Evolutionary conservation across 2,329 filamentous ascomycete genomes (phyloP).

Genomic region (Hypoxylon sp.): DNA sequence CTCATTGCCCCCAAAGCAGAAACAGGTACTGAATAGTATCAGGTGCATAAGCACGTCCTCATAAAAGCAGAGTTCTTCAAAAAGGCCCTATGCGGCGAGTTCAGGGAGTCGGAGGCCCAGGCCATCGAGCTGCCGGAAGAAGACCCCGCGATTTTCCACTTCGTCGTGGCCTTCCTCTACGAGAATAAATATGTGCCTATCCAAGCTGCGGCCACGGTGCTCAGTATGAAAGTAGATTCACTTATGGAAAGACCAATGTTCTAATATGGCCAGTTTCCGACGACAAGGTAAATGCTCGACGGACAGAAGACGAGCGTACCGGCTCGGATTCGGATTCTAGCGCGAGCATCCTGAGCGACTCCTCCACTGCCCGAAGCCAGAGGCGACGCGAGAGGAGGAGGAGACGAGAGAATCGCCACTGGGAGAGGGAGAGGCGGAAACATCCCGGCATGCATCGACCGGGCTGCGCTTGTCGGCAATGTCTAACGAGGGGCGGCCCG

Average conservation of each 20-base stretch:
- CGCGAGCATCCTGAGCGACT: slow-evolving; percentile 51
- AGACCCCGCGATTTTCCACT: slow-evolving; percentile 64
- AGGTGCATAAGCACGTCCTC: slow-evolving; percentile 63
- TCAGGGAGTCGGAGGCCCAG: slow-evolving; percentile 60
- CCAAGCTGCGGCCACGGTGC: slow-evolving; percentile 56
- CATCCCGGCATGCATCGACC: slow-evolving; percentile 60
- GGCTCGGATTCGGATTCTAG: slow-evolving; percentile 51
- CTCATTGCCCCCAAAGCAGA: slow-evolving; percentile 44
- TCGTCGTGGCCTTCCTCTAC: slow-evolving; percentile 64
- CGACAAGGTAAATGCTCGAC: slow-evolving; percentile 59
- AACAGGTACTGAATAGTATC: slow-evolving; percentile 10
- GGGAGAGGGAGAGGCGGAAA: slow-evolving; percentile 58
- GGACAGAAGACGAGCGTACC: slow-evolving; percentile 53
- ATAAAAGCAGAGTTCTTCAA: slow-evolving; percentile 62
- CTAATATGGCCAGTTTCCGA: slow-evolving; percentile 11
- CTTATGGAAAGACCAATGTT: not conserved
- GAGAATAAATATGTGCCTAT: slow-evolving; percentile 62
- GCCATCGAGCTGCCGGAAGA: slow-evolving; percentile 64
- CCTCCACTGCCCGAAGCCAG: slow-evolving; percentile 53
- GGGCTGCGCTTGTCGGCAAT: slow-evolving; percentile 59
- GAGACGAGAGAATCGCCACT: slow-evolving; percentile 53
- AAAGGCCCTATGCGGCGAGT: slow-evolving; percentile 62
- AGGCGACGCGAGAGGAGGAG: slow-evolving; percentile 52
- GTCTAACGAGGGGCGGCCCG: slow-evolving; percentile 51
- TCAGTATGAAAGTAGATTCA: slow-evolving; percentile 49